Evolutionary conservation across 1,139 yeast genomes (phyloP), one percentile per base, ranked within the genome.

Genomic region (Geotrichum aggregatum): DNA sequence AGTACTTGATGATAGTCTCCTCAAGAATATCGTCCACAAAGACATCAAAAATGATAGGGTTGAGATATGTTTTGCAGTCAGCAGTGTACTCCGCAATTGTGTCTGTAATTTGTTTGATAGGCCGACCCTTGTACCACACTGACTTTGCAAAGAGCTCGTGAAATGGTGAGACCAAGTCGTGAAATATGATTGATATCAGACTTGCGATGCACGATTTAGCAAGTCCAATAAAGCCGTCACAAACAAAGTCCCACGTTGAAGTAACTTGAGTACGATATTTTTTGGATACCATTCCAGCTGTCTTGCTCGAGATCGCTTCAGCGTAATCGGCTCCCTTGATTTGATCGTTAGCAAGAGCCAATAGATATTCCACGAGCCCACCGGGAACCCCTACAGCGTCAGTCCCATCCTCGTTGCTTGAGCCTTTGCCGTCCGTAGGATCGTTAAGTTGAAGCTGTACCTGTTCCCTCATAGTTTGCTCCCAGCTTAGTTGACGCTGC

Each of bases 321-420:
- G 86, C 81, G 57, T 86, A 79, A 58, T 86, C 83, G 22, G 92
- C 95, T 19, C 91, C 86, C 60, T 86, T 82, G 70, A 88, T 85
- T 66, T 88, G 96, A 67, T 86, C 94, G 56, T 89, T 89, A 2
- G 94, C 94, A 34, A 87, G 75, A 0, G 96, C 96, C 28, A 87
- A 78, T 53, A 87, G 72, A 66, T 89, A 89, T 63, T 89, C 96
- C 41, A 85, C 75, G 44, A 88, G 72, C 1, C 96, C 95, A 31
- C 87, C 91, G 38, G 83, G 82, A 0, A 87, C 82, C 28, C 77
- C 75, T n/a, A 75, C 73, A 14, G 75, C 74, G 33, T 76, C 72
- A 49, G 76, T 71, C 70, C 75, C 74, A 45, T 71, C 19, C 73
- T 80, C 38, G 33, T 33, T 43, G 14, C 10, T 31, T 35, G 73